phyloP scores from a whole-genome alignment of 768 basidiomycete genomes.

The Macrolepiota dolichaula region DNA sequence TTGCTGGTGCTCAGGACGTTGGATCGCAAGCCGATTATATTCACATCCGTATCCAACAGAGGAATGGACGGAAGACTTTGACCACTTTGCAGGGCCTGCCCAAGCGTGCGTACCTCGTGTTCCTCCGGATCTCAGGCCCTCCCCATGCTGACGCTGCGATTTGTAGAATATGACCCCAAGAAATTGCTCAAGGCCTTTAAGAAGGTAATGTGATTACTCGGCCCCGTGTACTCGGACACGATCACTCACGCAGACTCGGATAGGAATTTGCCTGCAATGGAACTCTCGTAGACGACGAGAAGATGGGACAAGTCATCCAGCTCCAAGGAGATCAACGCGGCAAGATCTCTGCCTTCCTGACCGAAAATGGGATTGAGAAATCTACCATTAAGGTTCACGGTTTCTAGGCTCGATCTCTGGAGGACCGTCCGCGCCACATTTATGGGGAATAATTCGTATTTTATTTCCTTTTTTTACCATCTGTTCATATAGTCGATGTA shows the following conservation, averaged over 20 bases:
- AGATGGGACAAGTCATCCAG: slow-evolving; percentile 96
- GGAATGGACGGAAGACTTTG: slow-evolving; percentile 98
- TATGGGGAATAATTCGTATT: slow-evolving; percentile 10
- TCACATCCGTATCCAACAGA: slow-evolving; percentile 97
- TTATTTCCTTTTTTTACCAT: slow-evolving; percentile 2
- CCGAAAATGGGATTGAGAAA: slow-evolving; percentile 76
- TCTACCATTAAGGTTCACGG: slow-evolving; percentile 84
- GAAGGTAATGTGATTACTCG: slow-evolving; percentile 57
- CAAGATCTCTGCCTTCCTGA: slow-evolving; percentile 88
- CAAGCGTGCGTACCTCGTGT: slow-evolving; percentile 57
- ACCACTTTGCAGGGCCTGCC: slow-evolving; percentile 96
- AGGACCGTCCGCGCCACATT: slow-evolving; percentile 9
- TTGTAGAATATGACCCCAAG: slow-evolving; percentile 90
- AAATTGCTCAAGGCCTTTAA: slow-evolving; percentile 99
- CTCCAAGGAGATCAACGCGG: slow-evolving; percentile 96
- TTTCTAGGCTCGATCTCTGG: slow-evolving; percentile 47
- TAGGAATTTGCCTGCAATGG: slow-evolving; percentile 99
- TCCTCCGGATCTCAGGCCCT: slow-evolving; percentile 4
- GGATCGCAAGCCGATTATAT: slow-evolving; percentile 82
- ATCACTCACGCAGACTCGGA: slow-evolving; percentile 1
- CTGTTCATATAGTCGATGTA: neutral
- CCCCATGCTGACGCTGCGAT: slow-evolving; percentile 10
- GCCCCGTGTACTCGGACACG: slow-evolving; percentile 1
- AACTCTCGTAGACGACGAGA: slow-evolving; percentile 91
- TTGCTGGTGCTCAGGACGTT: slow-evolving; percentile 66